phyloP scores from a whole-genome alignment of 768 basidiomycete genomes.

The Boletus sp. region DNA sequence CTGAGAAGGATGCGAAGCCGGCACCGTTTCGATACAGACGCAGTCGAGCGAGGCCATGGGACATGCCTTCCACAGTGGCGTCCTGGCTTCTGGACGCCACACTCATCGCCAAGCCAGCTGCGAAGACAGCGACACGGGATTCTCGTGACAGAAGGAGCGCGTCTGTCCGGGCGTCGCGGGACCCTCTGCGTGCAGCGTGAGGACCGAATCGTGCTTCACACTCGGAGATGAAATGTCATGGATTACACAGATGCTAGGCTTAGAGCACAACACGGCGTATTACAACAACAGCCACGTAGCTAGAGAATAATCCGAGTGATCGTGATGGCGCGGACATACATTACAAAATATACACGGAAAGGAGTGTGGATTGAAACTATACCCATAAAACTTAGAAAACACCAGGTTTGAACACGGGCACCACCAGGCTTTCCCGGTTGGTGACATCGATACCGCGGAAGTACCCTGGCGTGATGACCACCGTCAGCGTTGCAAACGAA shows the following conservation, averaged over 20 bases:
- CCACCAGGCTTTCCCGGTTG: constrained; percentile 26
- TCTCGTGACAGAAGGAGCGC: not conserved
- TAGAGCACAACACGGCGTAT: constrained; percentile 6
- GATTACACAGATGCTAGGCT: constrained; percentile 4
- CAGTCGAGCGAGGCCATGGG: not conserved
- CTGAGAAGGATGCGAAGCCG: not conserved
- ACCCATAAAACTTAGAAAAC: constrained; percentile 10
- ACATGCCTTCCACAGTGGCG: not conserved
- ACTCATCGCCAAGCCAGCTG: not conserved
- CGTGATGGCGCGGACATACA: constrained; percentile 12
- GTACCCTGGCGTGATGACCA: constrained; percentile 22
- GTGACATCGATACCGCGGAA: constrained; percentile 34
- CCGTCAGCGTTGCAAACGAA: constrained; percentile 11
- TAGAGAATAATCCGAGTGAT: constrained; percentile 11
- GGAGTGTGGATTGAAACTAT: not conserved
- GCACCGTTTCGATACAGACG: not conserved
- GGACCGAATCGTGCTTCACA: no score
- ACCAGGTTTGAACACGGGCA: constrained; percentile 29
- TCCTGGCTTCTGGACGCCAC: not conserved
- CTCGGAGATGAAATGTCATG: not conserved
- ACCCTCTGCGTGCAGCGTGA: not conserved
- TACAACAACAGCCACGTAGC: constrained; percentile 11
- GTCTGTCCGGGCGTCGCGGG: not conserved
- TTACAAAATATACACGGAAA: constrained; percentile 21
- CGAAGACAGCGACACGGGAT: constrained; percentile 1